Evolutionary conservation across 1,284 basidiomycete species (phyloP).

Genomic region (Puccinia horiana): DNA sequence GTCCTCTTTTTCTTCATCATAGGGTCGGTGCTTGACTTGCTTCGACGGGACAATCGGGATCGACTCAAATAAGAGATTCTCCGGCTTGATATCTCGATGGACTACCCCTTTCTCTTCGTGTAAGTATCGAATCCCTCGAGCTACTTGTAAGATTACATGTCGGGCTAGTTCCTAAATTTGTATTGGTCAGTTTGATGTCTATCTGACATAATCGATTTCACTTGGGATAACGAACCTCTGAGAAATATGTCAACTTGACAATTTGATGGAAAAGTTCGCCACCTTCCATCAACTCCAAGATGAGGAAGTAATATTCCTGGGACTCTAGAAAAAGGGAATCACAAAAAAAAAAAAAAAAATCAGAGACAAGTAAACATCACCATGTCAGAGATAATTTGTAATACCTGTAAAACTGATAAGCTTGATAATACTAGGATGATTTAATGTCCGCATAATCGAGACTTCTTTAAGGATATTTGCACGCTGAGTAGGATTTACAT

Average conservation of each 20-base stretch:
- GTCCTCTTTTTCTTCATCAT: conserved; percentile 98
- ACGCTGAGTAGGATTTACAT: conserved; percentile 70
- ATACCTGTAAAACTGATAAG: conserved; percentile 71
- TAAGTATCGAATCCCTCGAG: conserved; percentile 88
- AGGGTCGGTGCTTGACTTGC: conserved; percentile 73
- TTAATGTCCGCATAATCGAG: conserved; percentile 95
- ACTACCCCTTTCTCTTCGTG: conserved; percentile 98
- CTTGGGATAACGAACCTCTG: conserved; percentile 63
- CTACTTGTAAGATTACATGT: conserved; percentile 96
- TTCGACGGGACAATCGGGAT: conserved; percentile 91
- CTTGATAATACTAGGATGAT: conserved; percentile 86
- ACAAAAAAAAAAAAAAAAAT: not conserved
- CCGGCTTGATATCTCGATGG: conserved; percentile 88
- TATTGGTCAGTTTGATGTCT: not conserved
- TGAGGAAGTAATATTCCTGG: conserved; percentile 87
- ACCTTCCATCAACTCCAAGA: conserved; percentile 92
- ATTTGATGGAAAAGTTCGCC: conserved; percentile 99
- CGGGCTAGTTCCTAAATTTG: conserved; percentile 70
- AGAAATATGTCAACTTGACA: conserved; percentile 98
- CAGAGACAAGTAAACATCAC: not conserved
- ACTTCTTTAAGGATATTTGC: conserved; percentile 99
- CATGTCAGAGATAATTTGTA: conserved; percentile 50
- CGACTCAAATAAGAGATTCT: conserved; percentile 91
- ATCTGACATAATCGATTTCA: not conserved
- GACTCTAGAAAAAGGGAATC: conserved; percentile 66